phyloP scores from a whole-genome alignment of 2,329 filamentous ascomycete genomes.

The Pseudofabraea citricarpa region DNA sequence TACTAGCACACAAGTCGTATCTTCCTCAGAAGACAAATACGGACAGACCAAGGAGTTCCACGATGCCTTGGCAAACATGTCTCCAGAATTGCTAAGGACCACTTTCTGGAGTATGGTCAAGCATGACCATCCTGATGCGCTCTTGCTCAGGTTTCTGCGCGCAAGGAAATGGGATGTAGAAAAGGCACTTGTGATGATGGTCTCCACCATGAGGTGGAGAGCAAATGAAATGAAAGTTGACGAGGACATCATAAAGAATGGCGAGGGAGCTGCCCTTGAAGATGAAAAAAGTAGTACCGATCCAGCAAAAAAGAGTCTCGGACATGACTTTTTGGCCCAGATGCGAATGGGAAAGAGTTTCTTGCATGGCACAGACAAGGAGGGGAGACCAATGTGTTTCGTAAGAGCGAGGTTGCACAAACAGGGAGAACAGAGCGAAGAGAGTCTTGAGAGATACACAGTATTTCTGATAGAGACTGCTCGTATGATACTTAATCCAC shows the following conservation, averaged over 20 bases:
- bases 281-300: slow-evolving; percentile 54
- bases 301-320: slow-evolving; percentile 56
- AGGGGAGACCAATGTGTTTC: slow-evolving; percentile 79
- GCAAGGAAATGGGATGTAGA: slow-evolving; percentile 96
- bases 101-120: slow-evolving; percentile 95
- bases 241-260: slow-evolving; percentile 75
- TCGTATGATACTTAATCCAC: slow-evolving; percentile 72
- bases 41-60: slow-evolving; percentile 84
- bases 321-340: slow-evolving; percentile 76
- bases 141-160: slow-evolving; percentile 76
- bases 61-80: slow-evolving; percentile 70
- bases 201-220: slow-evolving; percentile 93
- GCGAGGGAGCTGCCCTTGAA: slow-evolving; percentile 63
- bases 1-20: slow-evolving; percentile 23
- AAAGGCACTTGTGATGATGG: slow-evolving; percentile 87
- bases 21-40: slow-evolving; percentile 76
- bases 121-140: slow-evolving; percentile 85
- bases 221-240: slow-evolving; percentile 80
- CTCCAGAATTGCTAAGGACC: slow-evolving; percentile 71
- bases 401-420: slow-evolving; percentile 80
- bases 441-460: slow-evolving; percentile 81
- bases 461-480: slow-evolving; percentile 93
- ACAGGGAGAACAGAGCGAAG: slow-evolving; percentile 75
- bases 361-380: slow-evolving; percentile 80
- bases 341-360: slow-evolving; percentile 90